phyloP scores from a whole-genome alignment of 345 rosid species.

The Populus deltoides region DNA sequence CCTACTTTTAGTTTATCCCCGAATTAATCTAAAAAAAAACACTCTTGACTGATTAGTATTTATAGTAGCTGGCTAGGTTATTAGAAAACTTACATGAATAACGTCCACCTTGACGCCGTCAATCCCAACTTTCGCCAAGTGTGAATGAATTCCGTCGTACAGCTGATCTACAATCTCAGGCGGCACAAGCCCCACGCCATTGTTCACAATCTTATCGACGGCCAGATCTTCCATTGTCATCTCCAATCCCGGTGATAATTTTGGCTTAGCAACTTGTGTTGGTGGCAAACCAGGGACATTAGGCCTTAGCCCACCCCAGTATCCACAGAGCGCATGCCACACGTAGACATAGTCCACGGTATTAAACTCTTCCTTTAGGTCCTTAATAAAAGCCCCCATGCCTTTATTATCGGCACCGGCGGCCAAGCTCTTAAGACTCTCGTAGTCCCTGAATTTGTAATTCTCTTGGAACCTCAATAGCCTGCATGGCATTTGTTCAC shows the following conservation, averaged over 20 bases:
- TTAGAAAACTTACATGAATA: constrained; percentile 64
- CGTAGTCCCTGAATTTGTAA: constrained; percentile 74
- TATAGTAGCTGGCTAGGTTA: background rate
- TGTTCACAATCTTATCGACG: constrained; percentile 77
- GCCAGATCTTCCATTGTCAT: constrained; percentile 86
- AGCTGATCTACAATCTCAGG: constrained; percentile 67
- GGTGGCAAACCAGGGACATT: constrained; percentile 61
- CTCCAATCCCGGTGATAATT: constrained; percentile 70
- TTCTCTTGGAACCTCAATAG: constrained; percentile 76
- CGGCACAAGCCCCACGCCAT: constrained; percentile 65
- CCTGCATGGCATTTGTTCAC: constrained; percentile 98
- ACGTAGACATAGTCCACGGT: constrained; percentile 80
- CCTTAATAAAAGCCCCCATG: constrained; percentile 75
- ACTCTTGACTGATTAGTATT: too few species aligned
- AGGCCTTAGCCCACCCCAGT: constrained; percentile 95
- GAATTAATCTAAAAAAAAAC: too few species aligned
- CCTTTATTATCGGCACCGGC: constrained; percentile 38
- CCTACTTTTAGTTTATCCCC: too few species aligned
- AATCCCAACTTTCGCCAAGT: constrained; percentile 59
- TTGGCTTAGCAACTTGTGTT: constrained; percentile 40
- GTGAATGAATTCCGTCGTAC: constrained; percentile 84
- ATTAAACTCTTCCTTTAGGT: constrained; percentile 69
- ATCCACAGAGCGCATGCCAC: constrained; percentile 96
- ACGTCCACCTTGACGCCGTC: constrained; percentile 99
- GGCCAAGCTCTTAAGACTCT: constrained; percentile 31